Base-by-base conservation (phyloP, 768 basidiomycete species). In the Cystofilobasidium ferigula region DNA sequence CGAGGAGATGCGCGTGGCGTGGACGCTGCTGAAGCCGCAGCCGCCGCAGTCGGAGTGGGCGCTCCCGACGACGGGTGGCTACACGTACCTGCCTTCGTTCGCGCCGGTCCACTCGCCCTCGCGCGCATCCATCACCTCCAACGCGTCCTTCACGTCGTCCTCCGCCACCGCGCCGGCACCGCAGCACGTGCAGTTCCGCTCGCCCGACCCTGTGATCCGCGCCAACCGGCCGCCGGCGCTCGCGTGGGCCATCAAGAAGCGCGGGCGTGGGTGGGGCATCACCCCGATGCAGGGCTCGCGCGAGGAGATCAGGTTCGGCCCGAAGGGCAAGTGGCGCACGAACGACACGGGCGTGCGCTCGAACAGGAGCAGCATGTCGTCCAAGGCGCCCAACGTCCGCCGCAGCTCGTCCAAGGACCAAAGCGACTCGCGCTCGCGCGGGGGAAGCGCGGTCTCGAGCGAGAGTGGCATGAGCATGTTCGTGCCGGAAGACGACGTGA, bases 281-380 rank as follows among this genome's bases (percentile, higher is more conserved):
- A 24, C 62, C 10, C 65, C 65, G 40, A 54, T 67, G 18, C 54
- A 61, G 30, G 60, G 56, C 20, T 16, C 38, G 7, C 35, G 47
- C 36, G 54, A 51, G 24, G 65, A 67, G 60, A 67, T 67, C 53
- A 61, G 54, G 60, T 67, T 67, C 20, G 65, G 65, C 7, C 65
- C 65, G 12, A 67, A 67, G 45, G 65, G 65, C 16, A 67, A 67
- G 54, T 67, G 65, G 65, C 54, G 65, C 13, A 26, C 53, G 60
- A 57, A 38, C 48, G 51, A 40, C 48, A 54, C 24, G 16, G 62
- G 62, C 62, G 38, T 40, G 7, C 48, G 40, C 24, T 56, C 61
- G 24, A 62, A 63, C 36, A n/a, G 36, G 35, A 56, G 35, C 36
- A 40, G 48, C 14, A 22, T 38, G 51, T 54, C 62, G 34, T 48